Conservation (phyloP, 768 basidiomycete genomes). For the Serendipita sp. region DNA sequence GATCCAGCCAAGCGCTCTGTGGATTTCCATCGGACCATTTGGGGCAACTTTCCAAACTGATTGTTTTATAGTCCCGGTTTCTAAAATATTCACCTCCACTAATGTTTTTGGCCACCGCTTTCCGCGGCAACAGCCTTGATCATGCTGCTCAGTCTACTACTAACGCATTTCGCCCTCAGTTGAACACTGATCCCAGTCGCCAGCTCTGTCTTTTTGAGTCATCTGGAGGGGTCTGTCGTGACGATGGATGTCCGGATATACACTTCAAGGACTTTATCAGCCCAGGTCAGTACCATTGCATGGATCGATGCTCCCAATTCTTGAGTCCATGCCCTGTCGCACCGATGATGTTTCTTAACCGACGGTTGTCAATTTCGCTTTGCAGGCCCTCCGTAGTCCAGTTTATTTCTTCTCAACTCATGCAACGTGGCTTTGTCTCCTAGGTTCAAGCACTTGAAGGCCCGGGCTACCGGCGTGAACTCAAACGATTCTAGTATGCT, state of each 20-base stretch:
- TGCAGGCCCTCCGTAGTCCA: too few species aligned
- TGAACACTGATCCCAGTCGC: not conserved
- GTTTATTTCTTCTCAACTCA: too few species aligned
- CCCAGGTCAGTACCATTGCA: not conserved
- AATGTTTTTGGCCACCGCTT: not conserved
- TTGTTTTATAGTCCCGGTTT: not conserved
- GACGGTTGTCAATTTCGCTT: too few species aligned
- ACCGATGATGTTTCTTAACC: too few species aligned
- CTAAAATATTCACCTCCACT: not conserved
- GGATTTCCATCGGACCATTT: too few species aligned
- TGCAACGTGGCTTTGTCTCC: too few species aligned
- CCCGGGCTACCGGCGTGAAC: too few species aligned
- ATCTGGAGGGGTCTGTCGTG: not conserved
- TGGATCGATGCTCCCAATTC: not conserved
- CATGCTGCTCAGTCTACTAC: not conserved
- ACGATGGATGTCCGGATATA: not conserved
- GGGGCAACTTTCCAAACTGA: not conserved
- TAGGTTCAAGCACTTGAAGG: too few species aligned
- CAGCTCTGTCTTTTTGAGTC: slow-evolving; percentile 1
- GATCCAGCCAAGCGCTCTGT: too few species aligned
- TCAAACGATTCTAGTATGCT: too few species aligned
- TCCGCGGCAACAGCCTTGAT: not conserved
- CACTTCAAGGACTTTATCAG: not conserved
- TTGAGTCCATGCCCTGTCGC: not conserved
- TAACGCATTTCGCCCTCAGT: not conserved